phyloP scores from a whole-genome alignment of 139 green algal species.

The Chloropicon primus region DNA sequence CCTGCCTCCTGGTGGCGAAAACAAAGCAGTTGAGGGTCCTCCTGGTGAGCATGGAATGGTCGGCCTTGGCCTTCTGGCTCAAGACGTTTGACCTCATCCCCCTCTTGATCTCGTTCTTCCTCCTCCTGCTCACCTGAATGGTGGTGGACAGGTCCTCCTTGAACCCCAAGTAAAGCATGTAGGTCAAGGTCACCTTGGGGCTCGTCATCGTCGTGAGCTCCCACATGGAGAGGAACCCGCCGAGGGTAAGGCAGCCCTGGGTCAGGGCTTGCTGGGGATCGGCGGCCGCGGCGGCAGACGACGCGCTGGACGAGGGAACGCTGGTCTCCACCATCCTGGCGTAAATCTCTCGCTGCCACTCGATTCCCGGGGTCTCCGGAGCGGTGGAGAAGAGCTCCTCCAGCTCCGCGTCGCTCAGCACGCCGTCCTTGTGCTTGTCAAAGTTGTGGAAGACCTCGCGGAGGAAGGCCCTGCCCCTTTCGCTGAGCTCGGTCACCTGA shows the following conservation, averaged over 20 bases:
- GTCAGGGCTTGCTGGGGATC: too few relatives aligned
- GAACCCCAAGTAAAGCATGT: conserved; percentile 63
- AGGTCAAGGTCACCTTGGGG: conserved; percentile 33
- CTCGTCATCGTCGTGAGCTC: conserved; percentile 22
- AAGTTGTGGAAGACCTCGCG: not conserved
- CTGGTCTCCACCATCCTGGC: conserved; percentile 28
- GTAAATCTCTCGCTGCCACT: conserved; percentile 14
- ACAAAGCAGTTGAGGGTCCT: not conserved
- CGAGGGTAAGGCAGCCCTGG: conserved; percentile 22
- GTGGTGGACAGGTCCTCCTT: conserved; percentile 22
- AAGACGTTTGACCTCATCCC: not conserved
- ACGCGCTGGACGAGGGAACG: too few relatives aligned
- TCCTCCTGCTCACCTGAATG: conserved; percentile 22
- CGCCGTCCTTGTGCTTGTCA: conserved; percentile 26
- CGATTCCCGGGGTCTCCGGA: conserved; percentile 19
- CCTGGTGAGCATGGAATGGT: not conserved
- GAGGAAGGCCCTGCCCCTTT: not conserved
- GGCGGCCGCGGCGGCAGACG: too few relatives aligned
- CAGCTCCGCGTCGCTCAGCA: conserved; percentile 27
- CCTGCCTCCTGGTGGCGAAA: not conserved
- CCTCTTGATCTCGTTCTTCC: conserved; percentile 35
- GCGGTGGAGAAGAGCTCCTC: conserved; percentile 46
- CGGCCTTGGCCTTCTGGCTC: not conserved
- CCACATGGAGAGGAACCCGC: conserved; percentile 46
- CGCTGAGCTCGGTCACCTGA: conserved; percentile 1